A percentile compares a stretch with the other conserved stretches of the same genome.
phyloP scores from a whole-genome alignment of 108 stramenopile genomes.

The Craspedostauros australis region DNA sequence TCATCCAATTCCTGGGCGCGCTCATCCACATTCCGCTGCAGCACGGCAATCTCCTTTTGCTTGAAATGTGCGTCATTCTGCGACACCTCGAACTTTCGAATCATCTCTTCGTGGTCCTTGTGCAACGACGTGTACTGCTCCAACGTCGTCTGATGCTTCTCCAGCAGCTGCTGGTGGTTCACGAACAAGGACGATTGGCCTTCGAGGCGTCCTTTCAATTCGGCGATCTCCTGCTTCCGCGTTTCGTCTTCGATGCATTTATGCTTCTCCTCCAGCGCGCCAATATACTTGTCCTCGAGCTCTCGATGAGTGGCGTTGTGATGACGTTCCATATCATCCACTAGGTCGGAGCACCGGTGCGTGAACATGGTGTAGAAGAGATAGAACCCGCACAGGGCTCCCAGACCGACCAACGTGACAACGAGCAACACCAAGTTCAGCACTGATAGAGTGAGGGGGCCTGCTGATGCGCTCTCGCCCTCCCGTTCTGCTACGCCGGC shows the following conservation, averaged over 20 bases:
- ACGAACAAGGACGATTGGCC: conserved; percentile 9
- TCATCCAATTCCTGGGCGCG: too few species aligned
- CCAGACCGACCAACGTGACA: conserved; percentile 10
- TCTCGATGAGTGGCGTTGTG: conserved; percentile 10
- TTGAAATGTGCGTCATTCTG: too few species aligned
- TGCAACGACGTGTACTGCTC: conserved; percentile 5
- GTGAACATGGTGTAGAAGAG: conserved; percentile 7
- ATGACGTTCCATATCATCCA: conserved; percentile 11
- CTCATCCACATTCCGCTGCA: too few species aligned
- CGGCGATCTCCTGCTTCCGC: conserved; percentile 1
- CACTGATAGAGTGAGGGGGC: too few species aligned
- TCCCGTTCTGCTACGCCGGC: too few species aligned
- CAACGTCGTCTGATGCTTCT: conserved; percentile 9
- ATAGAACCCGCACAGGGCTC: conserved; percentile 4
- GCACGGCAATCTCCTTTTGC: too few species aligned
- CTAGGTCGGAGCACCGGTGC: conserved; percentile 12
- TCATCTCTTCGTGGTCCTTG: neutral
- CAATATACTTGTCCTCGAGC: neutral
- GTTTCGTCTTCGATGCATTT: neutral
- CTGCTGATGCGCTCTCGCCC: too few species aligned
- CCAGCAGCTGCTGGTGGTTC: conserved; percentile 12
- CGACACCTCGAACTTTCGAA: too few species aligned
- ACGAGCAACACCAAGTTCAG: too few species aligned
- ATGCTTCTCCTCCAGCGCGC: conserved; percentile 4
- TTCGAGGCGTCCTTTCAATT: conserved; percentile 8